Evolutionary conservation across 768 basidiomycete genomes (phyloP), one percentile per base, ranked within the genome.

Genomic region (Boletus rufocinnamomeus): DNA sequence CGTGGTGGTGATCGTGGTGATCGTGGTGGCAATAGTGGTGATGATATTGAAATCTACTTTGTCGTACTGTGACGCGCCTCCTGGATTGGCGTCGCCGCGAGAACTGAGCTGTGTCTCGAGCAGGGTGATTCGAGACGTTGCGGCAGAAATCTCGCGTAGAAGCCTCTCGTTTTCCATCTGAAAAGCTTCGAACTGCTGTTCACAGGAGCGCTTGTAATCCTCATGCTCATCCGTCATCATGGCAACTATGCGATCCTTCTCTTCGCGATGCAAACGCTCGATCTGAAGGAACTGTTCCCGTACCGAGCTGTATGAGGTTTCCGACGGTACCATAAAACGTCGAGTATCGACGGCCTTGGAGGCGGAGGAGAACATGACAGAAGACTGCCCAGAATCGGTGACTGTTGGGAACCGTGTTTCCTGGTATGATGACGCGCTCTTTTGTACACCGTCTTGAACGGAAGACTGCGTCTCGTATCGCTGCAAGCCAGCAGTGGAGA

Each of bases 81-180:
- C 35, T 13, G 35, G 4, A 37, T 40, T 21, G 16, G 2, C 19
- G 7, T 30, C 35, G 11, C 40, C n/a, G 34, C 14, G 35, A 28
- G 43, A 40, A 14, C 32, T 40, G 41, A 59, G 50, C 38, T 53
- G 37, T 8, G 44, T 38, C 52, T 59, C 46, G 25, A 63, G 57
- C 14, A 21, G 9, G 2, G 25, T 16, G 25, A 55, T 23, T 13
- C 38, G 53, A 34, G 54, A 40, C 9, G 27, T 1, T 0, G 37
- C 43, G 17, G 34, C 13, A 7, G 50, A 28, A 16, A 46, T 17
- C 19, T 53, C 19, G 23, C 16, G 38, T 23, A 47, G 3, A 28
- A 63, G 55, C 16, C 16, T 25, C 44, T 43, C 52, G 1, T 57
- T 54, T 37, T 56, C 55, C 11, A 9, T 37, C 27, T n/a, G 52